Base-by-base conservation (phyloP, 2,329 filamentous ascomycete species). In the Aspergillus sp. region DNA sequence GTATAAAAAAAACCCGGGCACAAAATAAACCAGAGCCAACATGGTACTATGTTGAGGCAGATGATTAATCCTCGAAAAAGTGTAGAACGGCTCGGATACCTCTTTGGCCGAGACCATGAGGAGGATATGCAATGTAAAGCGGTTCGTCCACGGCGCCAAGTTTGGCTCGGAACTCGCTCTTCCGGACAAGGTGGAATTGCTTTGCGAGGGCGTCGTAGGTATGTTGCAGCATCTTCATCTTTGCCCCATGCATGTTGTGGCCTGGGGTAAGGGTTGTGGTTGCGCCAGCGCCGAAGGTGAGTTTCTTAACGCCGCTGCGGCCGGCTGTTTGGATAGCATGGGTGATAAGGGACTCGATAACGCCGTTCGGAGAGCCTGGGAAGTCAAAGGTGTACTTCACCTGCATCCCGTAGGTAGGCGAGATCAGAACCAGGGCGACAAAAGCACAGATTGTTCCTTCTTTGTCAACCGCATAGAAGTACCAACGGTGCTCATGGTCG, bases 311-410 rank as follows among this genome's bases (percentile, higher is more conserved):
- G 24, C 88, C 89, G 0, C 77, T 74, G 8, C 81, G 79, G 2
- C 82, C 81, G 11, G 85, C 81, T 12, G 80, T 78, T 68, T 85
- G 85, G 59, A 96, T 81, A 0, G 89, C 85, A 69, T 88, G 83
- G 38, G 89, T 85, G 66, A 96, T 89, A 41, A 95, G 84, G 41
- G 88, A 83, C 77, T 97, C 93, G 62, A 96, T 96, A 34, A 90
- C 88, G 47, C 93, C 93, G 44, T 86, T 90, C n/a, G 93, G 89
- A 1, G 92, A 85, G 24, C 85, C 86, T 0, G 92, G 93, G 81
- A 97, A 96, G 75, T 97, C 91, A 54, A 97, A 85, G n/a, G 89
- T 90, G 80, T 95, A 96, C 79, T 97, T 97, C 71, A 96, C 88
- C 78, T 97, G 93, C 86, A 91, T 96, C 54, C 93, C 93, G 71